phyloP scores from a whole-genome alignment of 768 basidiomycete species.

The Naganishia vishniacii region DNA sequence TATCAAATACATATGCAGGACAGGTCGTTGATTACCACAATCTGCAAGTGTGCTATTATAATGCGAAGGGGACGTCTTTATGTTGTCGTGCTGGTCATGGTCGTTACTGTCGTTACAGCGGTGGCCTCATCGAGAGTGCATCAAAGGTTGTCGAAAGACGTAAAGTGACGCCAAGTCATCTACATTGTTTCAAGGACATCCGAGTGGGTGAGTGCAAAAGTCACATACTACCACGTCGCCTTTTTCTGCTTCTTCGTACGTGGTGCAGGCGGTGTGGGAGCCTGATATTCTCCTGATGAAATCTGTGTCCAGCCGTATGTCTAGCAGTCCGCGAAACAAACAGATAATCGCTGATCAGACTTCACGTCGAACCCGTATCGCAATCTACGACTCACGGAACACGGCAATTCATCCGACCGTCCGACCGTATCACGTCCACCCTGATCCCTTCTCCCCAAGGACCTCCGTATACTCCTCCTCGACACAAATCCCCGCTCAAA shows the following conservation, averaged over 20 bases:
- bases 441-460: not conserved
- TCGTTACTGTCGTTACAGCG: not conserved
- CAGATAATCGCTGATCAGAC: not conserved
- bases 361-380: too few species aligned
- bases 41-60: too few species aligned
- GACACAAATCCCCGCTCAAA: slow-evolving; percentile 27
- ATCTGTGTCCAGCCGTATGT: slow-evolving; percentile 24
- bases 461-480: not conserved
- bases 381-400: slow-evolving; percentile 21
- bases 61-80: too few species aligned
- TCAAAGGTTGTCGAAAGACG: not conserved
- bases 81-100: not conserved
- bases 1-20: too few species aligned
- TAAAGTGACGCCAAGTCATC: too few species aligned
- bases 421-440: not conserved
- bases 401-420: not conserved
- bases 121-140: too few species aligned
- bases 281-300: not conserved
- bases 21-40: too few species aligned
- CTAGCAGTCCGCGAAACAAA: not conserved
- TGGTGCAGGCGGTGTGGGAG: slow-evolving; percentile 16
- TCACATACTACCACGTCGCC: not conserved
- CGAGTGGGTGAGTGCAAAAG: too few species aligned
- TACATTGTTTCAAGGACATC: too few species aligned
- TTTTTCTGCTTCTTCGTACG: slow-evolving; percentile 6